Evolutionary conservation across 2,329 filamentous ascomycete species (phyloP).

Genomic region (Xylariomycetidae sp.): DNA sequence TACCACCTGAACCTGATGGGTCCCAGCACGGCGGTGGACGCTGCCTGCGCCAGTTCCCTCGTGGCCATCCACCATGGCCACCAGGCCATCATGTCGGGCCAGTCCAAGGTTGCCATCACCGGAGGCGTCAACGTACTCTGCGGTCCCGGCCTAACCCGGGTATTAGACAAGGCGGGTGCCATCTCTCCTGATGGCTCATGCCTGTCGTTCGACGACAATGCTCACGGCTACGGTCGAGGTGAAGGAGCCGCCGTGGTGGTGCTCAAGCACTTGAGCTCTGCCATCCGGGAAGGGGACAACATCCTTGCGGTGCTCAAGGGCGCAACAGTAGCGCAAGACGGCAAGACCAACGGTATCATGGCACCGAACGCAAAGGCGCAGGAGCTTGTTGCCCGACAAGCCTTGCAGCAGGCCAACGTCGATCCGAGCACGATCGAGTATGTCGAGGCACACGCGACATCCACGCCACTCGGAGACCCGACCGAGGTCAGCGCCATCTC

Average conservation of each 20-base stretch:
- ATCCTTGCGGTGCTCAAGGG: conserved; percentile 29
- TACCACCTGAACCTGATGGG: conserved; percentile 27
- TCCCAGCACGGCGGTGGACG: conserved; percentile 28
- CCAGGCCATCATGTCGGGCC: conserved; percentile 23
- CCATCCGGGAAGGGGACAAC: conserved; percentile 27
- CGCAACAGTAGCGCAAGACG: conserved; percentile 24
- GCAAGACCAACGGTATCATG: conserved; percentile 28
- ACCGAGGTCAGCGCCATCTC: conserved; percentile 22
- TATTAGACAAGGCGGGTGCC: conserved; percentile 23
- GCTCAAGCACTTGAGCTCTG: conserved; percentile 26
- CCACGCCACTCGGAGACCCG: conserved; percentile 30
- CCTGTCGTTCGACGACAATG: conserved; percentile 16
- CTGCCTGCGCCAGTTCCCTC: conserved; percentile 29
- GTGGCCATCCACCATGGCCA: conserved; percentile 27
- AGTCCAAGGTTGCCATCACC: conserved; percentile 23
- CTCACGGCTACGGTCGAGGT: conserved; percentile 25
- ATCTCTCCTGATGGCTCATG: conserved; percentile 17
- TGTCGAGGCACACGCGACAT: conserved; percentile 33
- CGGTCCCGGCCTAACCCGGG: conserved; percentile 26
- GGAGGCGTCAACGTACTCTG: conserved; percentile 28
- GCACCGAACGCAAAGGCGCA: conserved; percentile 26
- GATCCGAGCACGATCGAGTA: conserved; percentile 18
- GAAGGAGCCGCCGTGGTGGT: conserved; percentile 29
- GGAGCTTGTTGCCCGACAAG: conserved; percentile 22
- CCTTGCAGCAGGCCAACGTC: conserved; percentile 21